A percentile compares a stretch with the other conserved stretches of the same genome.
Conservation (phyloP, 139 green algal genomes). For the Tetraselmis striata region DNA sequence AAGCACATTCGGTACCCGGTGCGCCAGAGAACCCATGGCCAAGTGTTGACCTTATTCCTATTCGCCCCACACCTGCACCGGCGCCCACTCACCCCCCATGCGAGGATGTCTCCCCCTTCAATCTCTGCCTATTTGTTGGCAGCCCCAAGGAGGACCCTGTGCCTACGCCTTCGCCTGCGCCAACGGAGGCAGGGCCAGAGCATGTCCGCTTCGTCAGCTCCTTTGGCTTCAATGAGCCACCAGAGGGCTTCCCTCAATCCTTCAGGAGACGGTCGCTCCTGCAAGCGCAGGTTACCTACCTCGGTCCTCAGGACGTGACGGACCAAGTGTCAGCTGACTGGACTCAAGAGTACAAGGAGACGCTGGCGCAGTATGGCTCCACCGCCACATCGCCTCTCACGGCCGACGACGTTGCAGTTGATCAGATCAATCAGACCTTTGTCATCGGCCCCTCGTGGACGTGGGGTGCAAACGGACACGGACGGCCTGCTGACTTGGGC, state of each 20-base stretch:
- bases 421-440: not conserved
- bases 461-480: too few relatives aligned
- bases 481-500: too few relatives aligned
- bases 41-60: not conserved
- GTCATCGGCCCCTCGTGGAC: not conserved
- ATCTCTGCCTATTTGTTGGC: not conserved
- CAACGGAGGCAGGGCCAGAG: too few relatives aligned
- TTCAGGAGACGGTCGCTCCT: not conserved
- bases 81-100: not conserved
- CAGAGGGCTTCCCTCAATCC: not conserved
- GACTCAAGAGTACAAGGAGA: not conserved
- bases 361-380: not conserved
- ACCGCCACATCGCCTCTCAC: not conserved
- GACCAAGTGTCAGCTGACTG: not conserved
- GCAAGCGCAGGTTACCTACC: not conserved
- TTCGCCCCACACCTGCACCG: not conserved
- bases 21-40: not conserved
- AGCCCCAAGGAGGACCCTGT: not conserved
- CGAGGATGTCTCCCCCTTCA: not conserved
- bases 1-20: too few relatives aligned
- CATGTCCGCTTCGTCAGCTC: not conserved
- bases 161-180: not conserved
- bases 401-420: not conserved
- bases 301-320: not conserved
- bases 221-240: not conserved